Base-by-base conservation (phyloP, 768 basidiomycete genomes). In the Crepidotus variabilis region DNA sequence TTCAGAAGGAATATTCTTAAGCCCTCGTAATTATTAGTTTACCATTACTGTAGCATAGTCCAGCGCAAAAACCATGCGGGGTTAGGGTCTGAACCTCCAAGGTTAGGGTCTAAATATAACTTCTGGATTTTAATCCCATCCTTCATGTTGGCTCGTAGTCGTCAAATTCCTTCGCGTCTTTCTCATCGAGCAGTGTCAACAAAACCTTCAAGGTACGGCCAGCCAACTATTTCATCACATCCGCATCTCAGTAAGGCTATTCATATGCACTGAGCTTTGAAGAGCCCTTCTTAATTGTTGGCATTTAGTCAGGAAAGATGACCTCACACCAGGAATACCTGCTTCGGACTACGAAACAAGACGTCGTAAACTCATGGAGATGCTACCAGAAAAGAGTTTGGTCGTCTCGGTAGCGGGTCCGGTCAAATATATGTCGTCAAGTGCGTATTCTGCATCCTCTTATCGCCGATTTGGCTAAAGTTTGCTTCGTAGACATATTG, bases 291-390 rank as follows among this genome's bases (percentile, higher is more conserved):
- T 34, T 54, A 45, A 50, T 20, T 39, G 35, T 28, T 46, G 28
- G 16, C 36, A n/a, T 28, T 46, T 59, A 87, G 81, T 93, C 39
- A 66, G 72, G 53, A 71, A 77, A 1, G 74, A 82, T 56, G 91
- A 97, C 57, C 73, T 93, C 23, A 96, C 93, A 0, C 88, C 91
- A 1, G 94, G 94, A 24, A 92, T 98, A 57, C 75, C 85, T 0
- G 72, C 75, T 11, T 72, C 78, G 22, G 95, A 98, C 58, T 97
- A 94, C 71, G 88, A 93, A 56, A 67, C 65, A 13, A 75, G 95
- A 54, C 72, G 95, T 55, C 74, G 71, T 59, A 78, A 69, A 16
- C 75, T 98, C 33, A 88, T 98, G 84, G 78, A 87, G 23, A 69
- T 72, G 24, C 74, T 98, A 11, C 91, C 90, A 0, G 83, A 85